Evolutionary conservation across 1,284 basidiomycete genomes (phyloP).

Genomic region (Exobasidium cylindrosporum): DNA sequence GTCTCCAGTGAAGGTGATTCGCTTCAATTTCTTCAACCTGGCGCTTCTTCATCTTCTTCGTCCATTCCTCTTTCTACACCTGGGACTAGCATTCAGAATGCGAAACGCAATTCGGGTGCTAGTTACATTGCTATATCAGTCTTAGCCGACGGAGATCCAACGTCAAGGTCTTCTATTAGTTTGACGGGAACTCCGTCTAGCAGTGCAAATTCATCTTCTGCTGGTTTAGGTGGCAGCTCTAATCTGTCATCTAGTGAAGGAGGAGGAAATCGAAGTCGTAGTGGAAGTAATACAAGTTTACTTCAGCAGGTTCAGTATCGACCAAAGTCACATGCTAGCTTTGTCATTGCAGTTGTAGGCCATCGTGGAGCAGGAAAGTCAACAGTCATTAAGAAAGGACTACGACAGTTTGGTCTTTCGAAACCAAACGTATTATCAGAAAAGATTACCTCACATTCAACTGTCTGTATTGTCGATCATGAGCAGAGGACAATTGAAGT

Average conservation of each 20-base stretch:
- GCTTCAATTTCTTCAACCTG: background rate
- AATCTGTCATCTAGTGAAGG: background rate
- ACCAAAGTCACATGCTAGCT: conserved; percentile 42
- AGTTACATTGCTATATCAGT: background rate
- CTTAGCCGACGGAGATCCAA: background rate
- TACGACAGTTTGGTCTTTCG: conserved; percentile 46
- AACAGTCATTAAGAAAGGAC: conserved; percentile 47
- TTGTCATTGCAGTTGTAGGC: conserved; percentile 48
- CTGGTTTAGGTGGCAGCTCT: background rate
- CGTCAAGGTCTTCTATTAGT: background rate
- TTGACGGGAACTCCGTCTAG: background rate
- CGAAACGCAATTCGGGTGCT: background rate
- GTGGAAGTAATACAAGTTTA: conserved; percentile 44
- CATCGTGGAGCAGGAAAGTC: conserved; percentile 43
- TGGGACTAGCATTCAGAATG: background rate
- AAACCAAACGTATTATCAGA: conserved; percentile 43
- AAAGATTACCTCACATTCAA: conserved; percentile 46
- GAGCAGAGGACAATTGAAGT: conserved; percentile 49
- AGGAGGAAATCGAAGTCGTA: conserved; percentile 29
- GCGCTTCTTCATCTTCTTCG: background rate
- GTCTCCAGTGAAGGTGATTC: conserved; percentile 15
- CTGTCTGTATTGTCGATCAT: conserved; percentile 45
- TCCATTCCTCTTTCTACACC: background rate
- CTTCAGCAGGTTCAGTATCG: conserved; percentile 43
- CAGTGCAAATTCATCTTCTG: background rate